Evolutionary conservation across 2,329 filamentous ascomycete species (phyloP), one percentile per base, ranked within the genome.

Genomic region (Graphiopsis chlorocephala): DNA sequence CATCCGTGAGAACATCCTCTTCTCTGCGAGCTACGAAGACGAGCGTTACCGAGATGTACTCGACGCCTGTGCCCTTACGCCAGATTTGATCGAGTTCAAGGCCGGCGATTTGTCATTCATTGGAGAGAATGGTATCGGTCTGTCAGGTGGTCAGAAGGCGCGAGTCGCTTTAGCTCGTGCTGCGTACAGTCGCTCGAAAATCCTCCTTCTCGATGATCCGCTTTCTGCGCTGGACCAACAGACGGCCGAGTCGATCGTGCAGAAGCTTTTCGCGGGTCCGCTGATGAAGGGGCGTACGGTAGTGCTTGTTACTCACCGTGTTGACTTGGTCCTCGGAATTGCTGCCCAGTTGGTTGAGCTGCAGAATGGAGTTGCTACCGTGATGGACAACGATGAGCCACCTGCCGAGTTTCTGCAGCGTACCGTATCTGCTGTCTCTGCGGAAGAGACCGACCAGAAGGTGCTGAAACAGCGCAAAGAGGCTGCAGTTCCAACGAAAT

Each of bases 261-360:
- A 79, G 5, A 85, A 83, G 67, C 84, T 85, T 67, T 78, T 90
- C 14, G 76, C 76, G 1, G 86, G 87, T 1, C 79, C 81, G 1
- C 72, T 90, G 33, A 74, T 87, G 63, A 74, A 84, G 65, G 81
- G 77, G 11, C 80, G 87, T 23, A 86, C 81, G 0, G 77, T 84
- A 0, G 79, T 90, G 28, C 77, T 90, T 17, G 86, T 87, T 20
- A 90, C 88, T 0, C 88, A 90, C 77, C 84, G 87, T 1, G 85
- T 83, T 0, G 89, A 93, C 66, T 79, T 97, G 11, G 91, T 92
- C 65, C 84, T 86, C 23, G 82, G 85, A n/a, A 81, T 93, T 50
- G 91, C 92, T 1, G 81, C 88, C 57, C 90, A 95, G 72, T 84
- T 92, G 17, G 78, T 97, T 11, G 86, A 93, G 64, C 83, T 97